Percentiles rank a stretch among this genome's conserved stretches.
These are phyloP conservation scores for Aphanomyces invadans DNA, from an alignment of 352 stramenopile genomes.

Conservation along the genomic window DNA sequence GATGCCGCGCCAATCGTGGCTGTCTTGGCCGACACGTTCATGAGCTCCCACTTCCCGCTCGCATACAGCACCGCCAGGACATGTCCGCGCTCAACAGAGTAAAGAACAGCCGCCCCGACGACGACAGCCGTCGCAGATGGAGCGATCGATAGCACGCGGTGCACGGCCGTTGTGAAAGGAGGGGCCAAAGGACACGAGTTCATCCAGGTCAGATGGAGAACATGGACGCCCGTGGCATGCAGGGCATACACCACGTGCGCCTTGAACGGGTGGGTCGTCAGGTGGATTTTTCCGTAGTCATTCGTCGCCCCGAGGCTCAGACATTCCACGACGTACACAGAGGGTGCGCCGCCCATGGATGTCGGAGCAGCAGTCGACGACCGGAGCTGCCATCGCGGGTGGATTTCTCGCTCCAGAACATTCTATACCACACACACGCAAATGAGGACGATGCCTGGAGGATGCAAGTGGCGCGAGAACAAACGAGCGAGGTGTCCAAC, in stretches of 20 bases:
- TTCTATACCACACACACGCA: no score
- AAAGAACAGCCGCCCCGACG: background rate
- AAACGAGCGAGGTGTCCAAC: no score
- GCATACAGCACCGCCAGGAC: conserved; percentile 63
- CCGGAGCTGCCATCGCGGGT: conserved; percentile 45
- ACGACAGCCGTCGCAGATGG: conserved; percentile 27
- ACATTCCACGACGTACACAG: conserved; percentile 60
- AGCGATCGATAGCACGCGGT: conserved; percentile 71
- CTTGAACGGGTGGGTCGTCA: conserved; percentile 45
- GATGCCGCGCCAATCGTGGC: no score
- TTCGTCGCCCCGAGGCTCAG: conserved; percentile 56
- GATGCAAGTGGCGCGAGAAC: no score
- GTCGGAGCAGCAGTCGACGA: no score
- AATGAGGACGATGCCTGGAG: no score
- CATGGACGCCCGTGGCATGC: conserved; percentile 68
- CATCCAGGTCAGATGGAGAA: conserved; percentile 70
- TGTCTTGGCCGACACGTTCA: conserved; percentile 60
- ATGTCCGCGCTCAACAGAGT: conserved; percentile 35
- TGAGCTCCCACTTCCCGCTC: conserved; percentile 62
- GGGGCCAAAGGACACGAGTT: conserved; percentile 44
- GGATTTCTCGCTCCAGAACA: conserved; percentile 49
- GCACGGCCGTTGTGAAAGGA: conserved; percentile 58
- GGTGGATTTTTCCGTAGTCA: conserved; percentile 49
- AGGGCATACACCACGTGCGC: conserved; percentile 60
- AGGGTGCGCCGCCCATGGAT: conserved; percentile 33